These are phyloP conservation scores for Tricholoma sp. DNA, from an alignment of 768 basidiomycete genomes.

Conservation along the genomic window DNA sequence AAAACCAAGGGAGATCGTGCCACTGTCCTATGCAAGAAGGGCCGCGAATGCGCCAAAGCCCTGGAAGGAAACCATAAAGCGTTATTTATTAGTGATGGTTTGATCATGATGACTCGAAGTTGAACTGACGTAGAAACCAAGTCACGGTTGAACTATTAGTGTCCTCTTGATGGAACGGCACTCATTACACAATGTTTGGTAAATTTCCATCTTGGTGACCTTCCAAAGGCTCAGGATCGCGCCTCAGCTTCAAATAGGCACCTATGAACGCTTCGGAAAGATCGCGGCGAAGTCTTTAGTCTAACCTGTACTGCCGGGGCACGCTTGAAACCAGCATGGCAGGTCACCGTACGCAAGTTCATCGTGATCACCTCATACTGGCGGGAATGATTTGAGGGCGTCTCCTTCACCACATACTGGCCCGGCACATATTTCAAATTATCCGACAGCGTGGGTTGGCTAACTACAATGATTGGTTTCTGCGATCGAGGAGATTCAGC, in stretches of 20 bases:
- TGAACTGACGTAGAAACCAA: no score
- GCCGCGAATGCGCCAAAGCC: neutral
- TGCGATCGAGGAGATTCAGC: constrained; percentile 22
- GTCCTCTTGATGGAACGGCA: no score
- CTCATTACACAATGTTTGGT: no score
- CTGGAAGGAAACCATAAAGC: neutral
- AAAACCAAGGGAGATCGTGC: neutral
- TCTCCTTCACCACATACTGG: constrained; percentile 5
- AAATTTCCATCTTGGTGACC: no score
- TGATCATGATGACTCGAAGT: neutral
- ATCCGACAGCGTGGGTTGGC: constrained; percentile 33
- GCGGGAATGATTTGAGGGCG: neutral
- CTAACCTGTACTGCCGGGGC: neutral
- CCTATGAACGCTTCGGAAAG: neutral
- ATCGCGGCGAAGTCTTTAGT: neutral
- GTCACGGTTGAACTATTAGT: no score
- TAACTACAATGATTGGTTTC: constrained; percentile 18
- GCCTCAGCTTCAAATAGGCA: neutral
- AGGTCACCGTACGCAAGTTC: constrained; percentile 1
- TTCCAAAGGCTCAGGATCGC: neutral
- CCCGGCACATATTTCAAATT: constrained; percentile 18
- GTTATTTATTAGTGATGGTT: neutral
- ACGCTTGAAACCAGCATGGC: constrained; percentile 3
- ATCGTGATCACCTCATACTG: constrained; percentile 2
- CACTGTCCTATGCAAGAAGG: neutral